phyloP scores from a whole-genome alignment of 2,329 filamentous ascomycete genomes.

The Fusarium multiceps region DNA sequence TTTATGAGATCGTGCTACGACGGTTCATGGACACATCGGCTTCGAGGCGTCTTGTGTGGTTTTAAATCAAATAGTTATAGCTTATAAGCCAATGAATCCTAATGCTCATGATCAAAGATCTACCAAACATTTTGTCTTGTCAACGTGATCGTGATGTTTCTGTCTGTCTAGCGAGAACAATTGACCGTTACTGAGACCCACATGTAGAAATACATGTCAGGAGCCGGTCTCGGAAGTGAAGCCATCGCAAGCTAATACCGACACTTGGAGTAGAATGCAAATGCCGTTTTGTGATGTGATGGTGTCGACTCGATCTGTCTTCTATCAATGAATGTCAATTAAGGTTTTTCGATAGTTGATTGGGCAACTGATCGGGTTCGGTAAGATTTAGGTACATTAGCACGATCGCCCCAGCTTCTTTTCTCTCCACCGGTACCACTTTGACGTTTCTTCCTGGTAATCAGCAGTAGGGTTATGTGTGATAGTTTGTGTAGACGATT shows the following conservation, averaged over 20 bases:
- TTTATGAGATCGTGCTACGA: not conserved
- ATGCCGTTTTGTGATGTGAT: not conserved
- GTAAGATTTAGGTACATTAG: constrained; percentile 12
- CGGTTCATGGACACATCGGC: not conserved
- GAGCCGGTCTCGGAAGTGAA: not conserved
- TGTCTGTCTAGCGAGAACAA: not conserved
- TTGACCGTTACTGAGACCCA: not conserved
- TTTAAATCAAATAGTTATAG: constrained; percentile 15
- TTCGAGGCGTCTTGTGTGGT: not conserved
- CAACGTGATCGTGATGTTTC: not conserved
- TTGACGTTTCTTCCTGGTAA: not conserved
- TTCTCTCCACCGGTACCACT: constrained; percentile 16
- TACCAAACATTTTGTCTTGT: too few species aligned
- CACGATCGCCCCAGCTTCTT: constrained; percentile 13
- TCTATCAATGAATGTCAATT: not conserved
- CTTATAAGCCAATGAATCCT: constrained; percentile 30
- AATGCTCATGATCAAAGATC: constrained; percentile 28
- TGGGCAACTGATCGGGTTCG: constrained; percentile 31
- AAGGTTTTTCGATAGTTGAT: constrained; percentile 34
- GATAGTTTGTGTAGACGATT: not conserved
- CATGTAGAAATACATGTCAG: not conserved
- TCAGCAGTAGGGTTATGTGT: not conserved
- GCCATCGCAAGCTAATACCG: not conserved
- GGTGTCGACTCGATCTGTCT: not conserved
- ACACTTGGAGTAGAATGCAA: not conserved